These are phyloP conservation scores for Pestalotiopsis sp. DNA, from an alignment of 2,329 filamentous ascomycete species.

Conservation along the genomic window DNA sequence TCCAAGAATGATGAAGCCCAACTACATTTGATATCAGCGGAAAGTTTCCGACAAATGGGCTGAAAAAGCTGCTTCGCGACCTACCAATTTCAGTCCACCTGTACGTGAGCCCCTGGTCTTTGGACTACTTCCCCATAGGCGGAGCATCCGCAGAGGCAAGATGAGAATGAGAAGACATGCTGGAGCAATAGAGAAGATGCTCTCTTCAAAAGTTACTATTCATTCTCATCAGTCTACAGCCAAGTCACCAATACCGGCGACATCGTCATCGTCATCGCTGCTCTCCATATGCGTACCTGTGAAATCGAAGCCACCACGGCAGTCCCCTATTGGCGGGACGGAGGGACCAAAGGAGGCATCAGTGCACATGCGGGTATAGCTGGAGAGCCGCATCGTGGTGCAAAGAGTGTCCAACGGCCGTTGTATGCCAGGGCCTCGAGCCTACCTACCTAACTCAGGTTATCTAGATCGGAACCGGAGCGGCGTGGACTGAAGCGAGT, in stretches of 20 bases:
- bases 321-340: background rate
- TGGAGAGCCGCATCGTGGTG: background rate
- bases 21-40: background rate
- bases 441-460: too few species aligned
- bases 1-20: slow-evolving; percentile 1
- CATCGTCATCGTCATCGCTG: background rate
- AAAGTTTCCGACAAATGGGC: background rate
- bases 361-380: background rate
- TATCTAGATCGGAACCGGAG: background rate
- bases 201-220: slow-evolving; percentile 13
- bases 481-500: background rate
- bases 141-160: background rate
- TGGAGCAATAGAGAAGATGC: slow-evolving; percentile 12
- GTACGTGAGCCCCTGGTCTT: background rate
- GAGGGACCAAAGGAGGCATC: background rate
- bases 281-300: slow-evolving; percentile 4
- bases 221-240: background rate
- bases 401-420: background rate
- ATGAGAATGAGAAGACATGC: slow-evolving; percentile 9
- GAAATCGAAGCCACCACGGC: slow-evolving; percentile 10
- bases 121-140: slow-evolving; percentile 4
- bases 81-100: slow-evolving; percentile 1
- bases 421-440: background rate
- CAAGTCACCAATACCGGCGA: background rate
- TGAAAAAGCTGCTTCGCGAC: background rate